Conservation (phyloP, 306 rosid species). For the Mimosa bimucronata region DNA sequence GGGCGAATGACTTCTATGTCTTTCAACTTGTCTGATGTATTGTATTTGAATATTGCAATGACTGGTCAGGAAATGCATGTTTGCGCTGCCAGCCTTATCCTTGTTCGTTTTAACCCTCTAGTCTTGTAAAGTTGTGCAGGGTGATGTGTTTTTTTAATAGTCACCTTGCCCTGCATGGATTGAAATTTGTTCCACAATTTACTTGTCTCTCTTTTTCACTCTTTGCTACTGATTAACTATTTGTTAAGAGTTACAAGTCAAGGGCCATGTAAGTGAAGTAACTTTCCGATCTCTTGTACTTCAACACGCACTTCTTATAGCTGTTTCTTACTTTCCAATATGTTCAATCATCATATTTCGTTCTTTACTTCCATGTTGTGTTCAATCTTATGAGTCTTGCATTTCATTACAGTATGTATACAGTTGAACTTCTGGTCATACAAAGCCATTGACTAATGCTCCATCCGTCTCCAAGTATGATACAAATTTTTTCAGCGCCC, state of each 20-base stretch:
- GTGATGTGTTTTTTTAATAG: conserved; percentile 47
- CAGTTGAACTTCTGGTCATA: not conserved
- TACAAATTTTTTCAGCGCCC: too few species aligned
- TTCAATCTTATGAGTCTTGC: not conserved
- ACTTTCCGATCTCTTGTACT: not conserved
- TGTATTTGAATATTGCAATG: conserved; percentile 29
- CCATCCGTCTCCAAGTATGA: not conserved
- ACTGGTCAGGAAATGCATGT: conserved; percentile 22
- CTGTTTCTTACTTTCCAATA: too few species aligned
- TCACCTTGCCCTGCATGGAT: conserved; percentile 62
- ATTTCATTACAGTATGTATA: not conserved
- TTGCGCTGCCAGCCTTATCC: conserved; percentile 37
- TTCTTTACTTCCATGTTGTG: conserved; percentile 4
- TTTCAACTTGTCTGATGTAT: conserved; percentile 38
- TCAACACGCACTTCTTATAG: not conserved
- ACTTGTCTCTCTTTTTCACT: conserved; percentile 20
- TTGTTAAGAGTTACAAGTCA: conserved; percentile 17
- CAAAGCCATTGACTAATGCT: not conserved
- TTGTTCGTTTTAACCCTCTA: conserved; percentile 23
- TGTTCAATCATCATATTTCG: conserved; percentile 10
- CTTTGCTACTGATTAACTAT: conserved; percentile 37
- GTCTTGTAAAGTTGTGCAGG: conserved; percentile 40
- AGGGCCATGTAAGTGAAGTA: conserved; percentile 32
- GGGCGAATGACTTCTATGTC: conserved; percentile 24
- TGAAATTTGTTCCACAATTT: conserved; percentile 38